Base-by-base conservation (phyloP, 805 yeast genomes). In the Candida nitratophila region DNA sequence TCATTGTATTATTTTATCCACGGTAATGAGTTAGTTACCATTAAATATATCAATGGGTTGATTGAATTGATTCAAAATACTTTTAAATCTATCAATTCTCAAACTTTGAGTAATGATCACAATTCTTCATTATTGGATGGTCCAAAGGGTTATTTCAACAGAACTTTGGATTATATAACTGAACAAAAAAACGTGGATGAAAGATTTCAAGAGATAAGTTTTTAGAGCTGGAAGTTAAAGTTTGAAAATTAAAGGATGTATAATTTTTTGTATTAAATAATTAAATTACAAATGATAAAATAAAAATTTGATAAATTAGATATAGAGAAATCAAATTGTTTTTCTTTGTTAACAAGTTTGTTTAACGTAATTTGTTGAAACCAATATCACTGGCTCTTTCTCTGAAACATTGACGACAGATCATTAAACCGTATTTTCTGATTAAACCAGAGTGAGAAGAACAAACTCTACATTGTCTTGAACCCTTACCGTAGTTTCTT, bases 381-480 rank as follows among this genome's bases (percentile, higher is more conserved):
- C 99, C 99, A 71, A 93, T 93, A 77, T 93, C 98, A 73, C 79
- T 71, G 67, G 99, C 98, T 79, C 81, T 91, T 81, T 93, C 99
- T 83, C 99, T 90, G 98, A 93, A 93, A 79, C 96, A 91, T 82
- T 93, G 99, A 86, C 99, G 95, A 80, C 97, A 91, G 83, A 93
- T 82, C 90, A 89, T 84, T 70, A 93, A 79, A 70, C 95, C 99
- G 93, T 93, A 93, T 82, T 93, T 93, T 88, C 99, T 91, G 83
- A 93, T 87, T 74, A 93, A 86, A 83, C 98, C 98, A 65, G 87
- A 74, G 90, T 91, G 97, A 76, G 98, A 87, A 66, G 96, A 81
- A 73, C 96, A 88, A 81, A 91, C 90, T 76, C 98, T 93, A 83
- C 98, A 93, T 80, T 87, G 93, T 81, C 99, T 96, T 68, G 98